phyloP scores from a whole-genome alignment of 2,329 filamentous ascomycete species.

The Aspergillus cejpii region DNA sequence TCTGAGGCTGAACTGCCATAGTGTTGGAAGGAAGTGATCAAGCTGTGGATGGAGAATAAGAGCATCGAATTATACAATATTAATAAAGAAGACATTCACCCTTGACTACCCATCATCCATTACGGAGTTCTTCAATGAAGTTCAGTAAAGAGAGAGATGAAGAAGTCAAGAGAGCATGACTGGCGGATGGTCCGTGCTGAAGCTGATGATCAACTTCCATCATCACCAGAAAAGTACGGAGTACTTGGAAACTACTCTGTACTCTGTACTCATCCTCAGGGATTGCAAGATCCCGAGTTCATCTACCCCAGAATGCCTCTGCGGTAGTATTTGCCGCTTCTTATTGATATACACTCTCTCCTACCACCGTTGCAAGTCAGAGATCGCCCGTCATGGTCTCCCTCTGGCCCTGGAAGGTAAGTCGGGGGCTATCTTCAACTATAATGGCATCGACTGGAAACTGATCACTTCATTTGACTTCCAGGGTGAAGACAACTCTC shows the following conservation, averaged over 20 bases:
- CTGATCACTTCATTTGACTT: slow-evolving; percentile 5
- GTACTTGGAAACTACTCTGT: too few relatives aligned
- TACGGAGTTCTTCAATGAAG: too few relatives aligned
- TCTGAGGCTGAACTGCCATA: too few relatives aligned
- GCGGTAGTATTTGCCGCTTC: background rate
- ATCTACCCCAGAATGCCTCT: background rate
- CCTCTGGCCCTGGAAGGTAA: slow-evolving; percentile 77
- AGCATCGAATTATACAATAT: too few relatives aligned
- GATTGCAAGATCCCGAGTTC: slow-evolving; percentile 1
- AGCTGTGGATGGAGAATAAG: too few relatives aligned
- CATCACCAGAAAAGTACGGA: too few relatives aligned
- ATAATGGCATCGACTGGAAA: background rate
- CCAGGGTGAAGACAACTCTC: slow-evolving; percentile 71
- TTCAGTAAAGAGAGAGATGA: too few relatives aligned
- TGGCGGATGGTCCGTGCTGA: slow-evolving; percentile 6
- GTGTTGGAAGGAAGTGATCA: too few relatives aligned
- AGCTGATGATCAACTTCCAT: slow-evolving; percentile 4
- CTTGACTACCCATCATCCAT: too few relatives aligned
- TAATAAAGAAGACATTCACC: too few relatives aligned
- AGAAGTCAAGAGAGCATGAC: background rate
- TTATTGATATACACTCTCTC: background rate
- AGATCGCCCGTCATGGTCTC: slow-evolving; percentile 58
- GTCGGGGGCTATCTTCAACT: slow-evolving; percentile 17
- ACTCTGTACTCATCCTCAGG: background rate
- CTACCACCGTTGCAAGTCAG: slow-evolving; percentile 1